Evolutionary conservation across 345 rosid species (phyloP), one percentile per base, ranked within the genome.

Genomic region (Camelina sativa): DNA sequence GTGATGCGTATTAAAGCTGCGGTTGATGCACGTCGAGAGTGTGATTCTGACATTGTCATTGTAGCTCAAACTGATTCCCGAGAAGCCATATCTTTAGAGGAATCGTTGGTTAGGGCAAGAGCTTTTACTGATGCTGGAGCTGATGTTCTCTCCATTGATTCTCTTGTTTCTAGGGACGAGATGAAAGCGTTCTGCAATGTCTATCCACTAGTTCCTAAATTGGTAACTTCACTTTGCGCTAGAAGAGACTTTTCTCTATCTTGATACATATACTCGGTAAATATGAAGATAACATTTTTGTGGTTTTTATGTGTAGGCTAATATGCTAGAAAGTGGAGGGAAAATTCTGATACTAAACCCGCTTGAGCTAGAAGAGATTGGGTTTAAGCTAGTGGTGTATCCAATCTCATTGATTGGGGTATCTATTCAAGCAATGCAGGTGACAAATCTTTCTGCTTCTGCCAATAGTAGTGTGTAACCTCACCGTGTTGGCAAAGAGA

Each of bases 41-140:
- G 77, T 81, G 95, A 82, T 58, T 80, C 84, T 3, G 93, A 94
- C 79, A 88, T 94, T 74, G 91, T 91, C 37, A 89, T 91, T 80
- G 85, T 91, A 28, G 95, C 97, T 41, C 87, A 95, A 37, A 87
- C 89, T 74, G 91, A 85, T 85, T 87, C 98, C 68, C 80, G 97
- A 59, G 93, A 94, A 80, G 97, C 85, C 2, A 13, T 94, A 11
- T 91, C 97, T 56, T 72, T 91, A 35, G 92, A 90, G 54, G 98
- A 94, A 79, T 80, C 97, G 23, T 85, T 94, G 12, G 67, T 86
- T 87, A 90, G 96, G 75, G 88, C 93, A 59, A 85, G 88, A 80
- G 93, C 96, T 80, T 94, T 94, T 76, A 93, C 93, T 66, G 95
- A 91, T 82, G 95, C 93, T 58, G 95, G 98, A 77, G 97, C 95